Evolutionary conservation across 345 rosid species (phyloP).

Genomic region (Acer negundo): DNA sequence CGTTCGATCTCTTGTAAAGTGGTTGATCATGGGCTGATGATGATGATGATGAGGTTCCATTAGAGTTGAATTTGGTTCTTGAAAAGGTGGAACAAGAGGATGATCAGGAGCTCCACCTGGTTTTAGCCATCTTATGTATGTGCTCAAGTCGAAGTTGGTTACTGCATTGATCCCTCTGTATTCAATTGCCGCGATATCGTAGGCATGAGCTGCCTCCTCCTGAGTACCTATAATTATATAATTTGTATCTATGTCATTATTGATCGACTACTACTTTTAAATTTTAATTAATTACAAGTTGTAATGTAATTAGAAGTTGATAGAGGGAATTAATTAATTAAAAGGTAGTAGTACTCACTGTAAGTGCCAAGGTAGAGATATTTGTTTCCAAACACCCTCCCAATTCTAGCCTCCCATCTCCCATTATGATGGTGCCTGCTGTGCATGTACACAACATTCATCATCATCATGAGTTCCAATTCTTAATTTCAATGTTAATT

Average conservation of each 20-base stretch:
- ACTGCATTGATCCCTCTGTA: conserved; percentile 58
- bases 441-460: neutral
- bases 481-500: neutral
- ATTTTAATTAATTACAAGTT: neutral
- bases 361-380: conserved; percentile 75
- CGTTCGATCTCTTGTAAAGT: conserved; percentile 15
- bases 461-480: neutral
- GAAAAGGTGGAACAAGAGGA: neutral
- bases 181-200: conserved; percentile 57
- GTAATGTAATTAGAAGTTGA: too few relatives aligned
- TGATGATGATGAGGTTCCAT: conserved; percentile 3
- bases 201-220: conserved; percentile 58
- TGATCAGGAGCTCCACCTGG: conserved; percentile 19
- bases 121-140: conserved; percentile 51
- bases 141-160: conserved; percentile 54
- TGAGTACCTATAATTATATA: conserved; percentile 35
- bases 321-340: too few relatives aligned
- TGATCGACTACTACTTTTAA: too few relatives aligned
- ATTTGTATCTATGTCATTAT: too few relatives aligned
- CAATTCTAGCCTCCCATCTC: conserved; percentile 84
- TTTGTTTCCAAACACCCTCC: conserved; percentile 76
- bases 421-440: conserved; percentile 78
- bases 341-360: conserved; percentile 24
- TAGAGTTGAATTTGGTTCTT: conserved; percentile 22
- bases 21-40: neutral